Conservation (phyloP, 2,329 filamentous ascomycete species). For the Cladorrhinum sp. region DNA sequence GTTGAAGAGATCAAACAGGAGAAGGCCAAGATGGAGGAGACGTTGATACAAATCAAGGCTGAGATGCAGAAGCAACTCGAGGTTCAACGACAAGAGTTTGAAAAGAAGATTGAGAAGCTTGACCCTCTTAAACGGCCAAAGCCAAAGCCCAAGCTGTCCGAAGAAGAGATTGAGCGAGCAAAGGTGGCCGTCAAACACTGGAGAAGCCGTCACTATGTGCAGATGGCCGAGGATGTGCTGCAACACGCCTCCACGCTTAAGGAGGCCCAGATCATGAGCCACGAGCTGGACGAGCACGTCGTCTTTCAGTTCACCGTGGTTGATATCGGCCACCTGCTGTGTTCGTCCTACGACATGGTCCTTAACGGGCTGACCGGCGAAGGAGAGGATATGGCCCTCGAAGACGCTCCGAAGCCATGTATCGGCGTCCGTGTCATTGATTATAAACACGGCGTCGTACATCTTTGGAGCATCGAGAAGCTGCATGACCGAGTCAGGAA, state of each 20-base stretch:
- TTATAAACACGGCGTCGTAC: constrained; percentile 80
- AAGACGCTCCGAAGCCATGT: constrained; percentile 81
- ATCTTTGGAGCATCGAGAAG: constrained; percentile 93
- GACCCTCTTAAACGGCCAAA: constrained; percentile 61
- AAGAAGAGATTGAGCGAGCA: constrained; percentile 69
- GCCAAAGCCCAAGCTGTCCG: constrained; percentile 62
- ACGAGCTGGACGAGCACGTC: constrained; percentile 88
- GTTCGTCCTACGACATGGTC: constrained; percentile 95
- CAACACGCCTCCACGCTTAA: constrained; percentile 86
- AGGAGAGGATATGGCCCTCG: constrained; percentile 76
- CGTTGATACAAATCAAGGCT: constrained; percentile 71
- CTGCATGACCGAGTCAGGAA: constrained; percentile 79
- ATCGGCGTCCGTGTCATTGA: constrained; percentile 88
- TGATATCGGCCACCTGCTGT: constrained; percentile 81
- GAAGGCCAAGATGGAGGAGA: constrained; percentile 81
- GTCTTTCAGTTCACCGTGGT: constrained; percentile 94
- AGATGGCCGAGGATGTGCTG: constrained; percentile 88
- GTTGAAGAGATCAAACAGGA: constrained; percentile 81
- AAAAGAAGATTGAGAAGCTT: constrained; percentile 77
- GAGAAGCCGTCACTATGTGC: constrained; percentile 81
- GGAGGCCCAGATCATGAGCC: constrained; percentile 97
- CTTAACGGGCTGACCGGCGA: constrained; percentile 86
- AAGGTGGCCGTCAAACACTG: constrained; percentile 68
- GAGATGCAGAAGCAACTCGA: constrained; percentile 86
- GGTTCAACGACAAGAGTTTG: constrained; percentile 78